Conservation (phyloP, 2,329 filamentous ascomycete genomes). For the Aspergillus fumigatus region DNA sequence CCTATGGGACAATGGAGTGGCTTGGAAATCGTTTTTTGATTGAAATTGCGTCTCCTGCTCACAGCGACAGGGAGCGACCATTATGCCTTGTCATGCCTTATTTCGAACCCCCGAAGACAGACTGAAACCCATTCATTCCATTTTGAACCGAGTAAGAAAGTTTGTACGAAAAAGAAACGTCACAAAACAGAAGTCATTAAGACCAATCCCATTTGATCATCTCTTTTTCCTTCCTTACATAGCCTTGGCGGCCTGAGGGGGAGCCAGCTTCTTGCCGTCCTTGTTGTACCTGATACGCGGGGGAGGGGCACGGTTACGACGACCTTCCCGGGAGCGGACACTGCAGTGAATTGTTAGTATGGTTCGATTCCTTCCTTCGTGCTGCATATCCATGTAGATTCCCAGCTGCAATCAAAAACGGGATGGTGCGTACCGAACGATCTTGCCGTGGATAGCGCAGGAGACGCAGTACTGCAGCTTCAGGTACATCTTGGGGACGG, state of each 20-base stretch:
- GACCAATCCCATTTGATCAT: conserved; percentile 34
- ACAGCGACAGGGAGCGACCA: conserved; percentile 6
- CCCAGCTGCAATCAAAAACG: neutral
- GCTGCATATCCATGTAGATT: neutral
- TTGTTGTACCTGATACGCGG: conserved; percentile 99
- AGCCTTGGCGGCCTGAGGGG: conserved; percentile 71
- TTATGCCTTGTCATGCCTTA: conserved; percentile 1
- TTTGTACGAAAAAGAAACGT: conserved; percentile 28
- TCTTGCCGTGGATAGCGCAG: conserved; percentile 99
- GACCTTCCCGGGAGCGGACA: conserved; percentile 93
- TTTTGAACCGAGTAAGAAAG: conserved; percentile 24
- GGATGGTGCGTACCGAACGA: conserved; percentile 81
- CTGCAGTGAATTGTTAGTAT: conserved; percentile 46
- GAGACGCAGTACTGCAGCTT: conserved; percentile 99
- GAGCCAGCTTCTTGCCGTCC: conserved; percentile 99
- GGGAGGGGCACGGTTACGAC: conserved; percentile 97
- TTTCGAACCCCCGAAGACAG: conserved; percentile 9
- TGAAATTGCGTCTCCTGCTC: conserved; percentile 13
- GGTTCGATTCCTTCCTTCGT: neutral
- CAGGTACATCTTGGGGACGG: conserved; percentile 99
- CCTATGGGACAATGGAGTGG: conserved; percentile 4
- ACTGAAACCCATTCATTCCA: conserved; percentile 25
- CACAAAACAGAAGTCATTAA: conserved; percentile 35
- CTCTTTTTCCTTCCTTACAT: conserved; percentile 34
- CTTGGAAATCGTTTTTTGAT: conserved; percentile 12